A percentile compares a stretch with the other conserved stretches of the same genome.
These are phyloP conservation scores for Suhomyces guaymorum DNA, from an alignment of 1,139 yeast species.

Conservation along the genomic window DNA sequence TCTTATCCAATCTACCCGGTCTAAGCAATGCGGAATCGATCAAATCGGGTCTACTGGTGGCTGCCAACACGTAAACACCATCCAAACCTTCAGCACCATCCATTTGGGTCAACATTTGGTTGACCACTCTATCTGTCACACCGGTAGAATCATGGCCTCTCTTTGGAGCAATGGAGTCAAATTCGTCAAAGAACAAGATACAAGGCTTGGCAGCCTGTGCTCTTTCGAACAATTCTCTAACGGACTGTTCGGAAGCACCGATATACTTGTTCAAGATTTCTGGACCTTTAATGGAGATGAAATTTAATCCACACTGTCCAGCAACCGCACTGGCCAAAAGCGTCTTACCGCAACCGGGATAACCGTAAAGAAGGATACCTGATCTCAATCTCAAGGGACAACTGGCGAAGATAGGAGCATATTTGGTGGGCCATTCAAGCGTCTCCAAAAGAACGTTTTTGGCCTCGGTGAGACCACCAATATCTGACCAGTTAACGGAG, in stretches of 20 bases:
- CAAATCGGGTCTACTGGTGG: conserved; percentile 92
- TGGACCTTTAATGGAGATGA: conserved; percentile 94
- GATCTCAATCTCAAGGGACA: conserved; percentile 88
- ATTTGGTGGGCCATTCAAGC: conserved; percentile 94
- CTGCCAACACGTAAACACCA: conserved; percentile 95
- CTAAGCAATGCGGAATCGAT: conserved; percentile 92
- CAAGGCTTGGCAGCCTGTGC: conserved; percentile 97
- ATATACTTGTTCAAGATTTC: conserved; percentile 93
- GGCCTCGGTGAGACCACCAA: conserved; percentile 83
- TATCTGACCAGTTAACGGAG: conserved; percentile 76
- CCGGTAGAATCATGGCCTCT: conserved; percentile 99
- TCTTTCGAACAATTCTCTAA: conserved; percentile 87
- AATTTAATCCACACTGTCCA: conserved; percentile 90
- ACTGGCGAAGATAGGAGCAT: conserved; percentile 87
- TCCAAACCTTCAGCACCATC: conserved; percentile 99
- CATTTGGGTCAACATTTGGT: conserved; percentile 96
- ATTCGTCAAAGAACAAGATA: conserved; percentile 90
- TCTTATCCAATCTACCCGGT: conserved; percentile 94
- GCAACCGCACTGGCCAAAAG: conserved; percentile 92
- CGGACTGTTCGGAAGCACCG: conserved; percentile 96
- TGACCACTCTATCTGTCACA: conserved; percentile 95
- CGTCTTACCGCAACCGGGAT: conserved; percentile 98
- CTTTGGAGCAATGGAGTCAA: conserved; percentile 96
- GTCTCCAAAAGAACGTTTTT: conserved; percentile 80
- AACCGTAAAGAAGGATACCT: conserved; percentile 88